Evolutionary conservation across 495 filamentous ascomycete genomes (phyloP).

Genomic region (Lentithecium fluviatile): DNA sequence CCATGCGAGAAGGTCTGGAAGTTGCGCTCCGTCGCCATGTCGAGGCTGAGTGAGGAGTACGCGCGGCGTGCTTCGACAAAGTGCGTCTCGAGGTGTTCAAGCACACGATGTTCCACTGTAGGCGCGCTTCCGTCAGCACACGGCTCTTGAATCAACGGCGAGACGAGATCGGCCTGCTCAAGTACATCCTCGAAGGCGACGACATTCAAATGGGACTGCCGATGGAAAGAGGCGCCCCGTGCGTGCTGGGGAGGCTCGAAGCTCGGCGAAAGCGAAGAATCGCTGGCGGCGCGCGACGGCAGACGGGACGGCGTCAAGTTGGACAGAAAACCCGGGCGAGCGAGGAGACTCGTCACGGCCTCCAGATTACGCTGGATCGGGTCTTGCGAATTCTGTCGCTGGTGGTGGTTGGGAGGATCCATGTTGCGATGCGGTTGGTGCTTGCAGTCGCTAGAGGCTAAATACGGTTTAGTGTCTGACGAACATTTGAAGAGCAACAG

Average conservation of each 20-base stretch:
- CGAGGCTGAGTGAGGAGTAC: slow-evolving; percentile 1
- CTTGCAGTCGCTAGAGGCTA: too few species aligned
- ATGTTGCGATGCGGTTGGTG: slow-evolving; percentile 18
- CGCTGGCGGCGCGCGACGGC: slow-evolving; percentile 34
- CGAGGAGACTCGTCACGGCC: slow-evolving; percentile 20
- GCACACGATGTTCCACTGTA: slow-evolving; percentile 18
- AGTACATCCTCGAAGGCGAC: slow-evolving; percentile 15
- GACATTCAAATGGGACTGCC: slow-evolving; percentile 22
- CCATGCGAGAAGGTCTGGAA: slow-evolving; percentile 51
- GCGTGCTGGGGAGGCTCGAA: slow-evolving; percentile 11
- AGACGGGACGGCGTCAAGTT: slow-evolving; percentile 28
- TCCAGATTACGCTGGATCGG: slow-evolving; percentile 31
- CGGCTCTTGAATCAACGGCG: slow-evolving; percentile 25
- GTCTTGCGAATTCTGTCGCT: slow-evolving; percentile 17
- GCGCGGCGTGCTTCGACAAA: slow-evolving; percentile 20
- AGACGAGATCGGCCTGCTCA: slow-evolving; percentile 16
- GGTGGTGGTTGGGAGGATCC: slow-evolving; percentile 16
- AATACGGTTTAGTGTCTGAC: too few species aligned
- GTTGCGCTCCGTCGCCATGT: slow-evolving; percentile 38
- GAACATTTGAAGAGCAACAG: too few species aligned
- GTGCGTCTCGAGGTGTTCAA: slow-evolving; percentile 19
- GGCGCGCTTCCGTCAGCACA: slow-evolving; percentile 15
- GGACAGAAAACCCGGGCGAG: slow-evolving; percentile 25
- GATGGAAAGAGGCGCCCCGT: slow-evolving; percentile 17
- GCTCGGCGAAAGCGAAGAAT: slow-evolving; percentile 24